phyloP scores from a whole-genome alignment of 768 basidiomycete genomes.

The Botryobasidium botryosum region DNA sequence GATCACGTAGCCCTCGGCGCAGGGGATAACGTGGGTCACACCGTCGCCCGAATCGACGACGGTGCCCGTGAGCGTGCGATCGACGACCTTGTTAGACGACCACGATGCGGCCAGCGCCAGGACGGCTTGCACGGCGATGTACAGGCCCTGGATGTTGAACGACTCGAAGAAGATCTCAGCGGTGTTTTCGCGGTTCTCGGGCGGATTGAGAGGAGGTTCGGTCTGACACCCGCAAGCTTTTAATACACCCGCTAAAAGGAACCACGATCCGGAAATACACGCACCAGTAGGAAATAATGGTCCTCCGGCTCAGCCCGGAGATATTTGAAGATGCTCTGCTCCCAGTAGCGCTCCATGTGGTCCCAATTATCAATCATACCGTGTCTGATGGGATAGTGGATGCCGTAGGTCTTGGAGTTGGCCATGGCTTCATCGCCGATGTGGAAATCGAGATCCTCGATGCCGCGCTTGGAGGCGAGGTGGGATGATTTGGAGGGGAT shows the following conservation, averaged over 20 bases:
- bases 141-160: constrained; percentile 96
- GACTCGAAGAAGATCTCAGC: constrained; percentile 99
- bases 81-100: constrained; percentile 77
- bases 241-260: neutral
- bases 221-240: constrained; percentile 47
- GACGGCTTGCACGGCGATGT: constrained; percentile 97
- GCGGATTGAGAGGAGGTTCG: constrained; percentile 95
- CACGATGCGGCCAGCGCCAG: constrained; percentile 95
- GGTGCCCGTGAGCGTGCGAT: constrained; percentile 88
- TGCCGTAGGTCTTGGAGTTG: constrained; percentile 88
- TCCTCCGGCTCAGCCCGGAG: constrained; percentile 96
- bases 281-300: constrained; percentile 90
- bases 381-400: constrained; percentile 93
- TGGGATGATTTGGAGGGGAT: constrained; percentile 76
- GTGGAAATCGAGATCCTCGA: constrained; percentile 98
- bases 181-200: constrained; percentile 97
- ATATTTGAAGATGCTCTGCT: constrained; percentile 99
- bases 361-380: constrained; percentile 98
- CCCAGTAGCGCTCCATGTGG: constrained; percentile 98
- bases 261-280: constrained; percentile 20
- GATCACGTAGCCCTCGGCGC: constrained; percentile 96
- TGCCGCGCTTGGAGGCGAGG: constrained; percentile 89
- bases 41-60: constrained; percentile 99
- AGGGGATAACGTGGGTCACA: constrained; percentile 95
- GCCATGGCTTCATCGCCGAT: constrained; percentile 97